Evolutionary conservation across 2,329 filamentous ascomycete genomes (phyloP).

Genomic region (Gaeumannomyces sp.): DNA sequence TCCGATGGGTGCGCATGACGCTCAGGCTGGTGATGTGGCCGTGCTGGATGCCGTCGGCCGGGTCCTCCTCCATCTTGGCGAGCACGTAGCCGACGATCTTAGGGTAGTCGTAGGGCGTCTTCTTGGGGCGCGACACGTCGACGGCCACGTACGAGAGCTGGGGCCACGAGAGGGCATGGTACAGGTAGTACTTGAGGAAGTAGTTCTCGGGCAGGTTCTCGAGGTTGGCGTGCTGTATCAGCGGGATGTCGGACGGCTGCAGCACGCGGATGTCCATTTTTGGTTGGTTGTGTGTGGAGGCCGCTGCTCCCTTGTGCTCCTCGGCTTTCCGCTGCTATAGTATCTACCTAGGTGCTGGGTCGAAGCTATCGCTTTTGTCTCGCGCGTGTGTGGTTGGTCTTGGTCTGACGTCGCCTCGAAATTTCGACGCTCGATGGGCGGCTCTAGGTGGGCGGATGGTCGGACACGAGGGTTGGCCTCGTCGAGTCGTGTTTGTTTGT

Average conservation of each 20-base stretch:
- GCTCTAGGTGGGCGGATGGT: no score
- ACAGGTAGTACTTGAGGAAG: conserved; percentile 99
- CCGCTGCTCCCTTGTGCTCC: background rate
- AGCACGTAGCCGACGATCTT: conserved; percentile 99
- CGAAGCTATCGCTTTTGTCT: background rate
- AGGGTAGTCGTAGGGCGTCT: conserved; percentile 79
- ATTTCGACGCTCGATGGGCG: no score
- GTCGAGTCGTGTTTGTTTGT: background rate
- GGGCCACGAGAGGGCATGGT: conserved; percentile 97
- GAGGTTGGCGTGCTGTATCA: conserved; percentile 97
- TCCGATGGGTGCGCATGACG: conserved; percentile 92
- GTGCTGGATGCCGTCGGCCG: conserved; percentile 80
- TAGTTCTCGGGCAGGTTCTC: conserved; percentile 99
- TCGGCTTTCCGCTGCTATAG: background rate
- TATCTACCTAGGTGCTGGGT: background rate
- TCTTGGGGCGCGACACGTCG: conserved; percentile 74
- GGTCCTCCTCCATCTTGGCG: conserved; percentile 99
- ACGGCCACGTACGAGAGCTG: conserved; percentile 96
- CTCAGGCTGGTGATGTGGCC: conserved; percentile 93
- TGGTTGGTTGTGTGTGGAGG: conserved; percentile 13
- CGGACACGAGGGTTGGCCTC: background rate
- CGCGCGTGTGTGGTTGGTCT: no score
- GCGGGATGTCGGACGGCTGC: conserved; percentile 73
- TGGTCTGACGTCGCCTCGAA: no score
- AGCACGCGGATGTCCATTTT: conserved; percentile 89